These are phyloP conservation scores for Candida khao-thaluensis DNA, from an alignment of 805 yeast species.

Conservation along the genomic window DNA sequence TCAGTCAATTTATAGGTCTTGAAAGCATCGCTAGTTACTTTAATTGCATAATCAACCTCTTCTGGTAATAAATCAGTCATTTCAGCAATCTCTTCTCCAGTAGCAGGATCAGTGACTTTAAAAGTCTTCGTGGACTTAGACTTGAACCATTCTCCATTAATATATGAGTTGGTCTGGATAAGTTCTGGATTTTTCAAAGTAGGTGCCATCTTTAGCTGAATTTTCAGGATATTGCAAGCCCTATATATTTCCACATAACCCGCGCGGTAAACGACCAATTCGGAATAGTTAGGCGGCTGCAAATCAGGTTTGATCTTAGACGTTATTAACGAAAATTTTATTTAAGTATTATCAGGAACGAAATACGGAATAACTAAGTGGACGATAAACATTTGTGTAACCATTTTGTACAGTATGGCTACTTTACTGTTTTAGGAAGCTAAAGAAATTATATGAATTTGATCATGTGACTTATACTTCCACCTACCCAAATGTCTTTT, in stretches of 20 bases:
- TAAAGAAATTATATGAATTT: too few species aligned
- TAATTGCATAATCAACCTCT: constrained; percentile 46
- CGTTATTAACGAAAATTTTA: too few species aligned
- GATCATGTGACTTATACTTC: too few species aligned
- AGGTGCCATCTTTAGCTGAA: constrained; percentile 6
- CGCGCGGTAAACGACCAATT: constrained; percentile 9
- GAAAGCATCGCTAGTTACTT: constrained; percentile 48
- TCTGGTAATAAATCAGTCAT: constrained; percentile 46
- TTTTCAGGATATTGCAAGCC: neutral
- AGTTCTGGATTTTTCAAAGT: constrained; percentile 34
- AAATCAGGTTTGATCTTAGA: too few species aligned
- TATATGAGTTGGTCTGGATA: constrained; percentile 30
- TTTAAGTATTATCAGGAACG: too few species aligned
- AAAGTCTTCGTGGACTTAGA: constrained; percentile 39
- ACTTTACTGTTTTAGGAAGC: too few species aligned
- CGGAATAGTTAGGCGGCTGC: constrained; percentile 6
- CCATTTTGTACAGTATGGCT: too few species aligned
- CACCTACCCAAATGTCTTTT: too few species aligned
- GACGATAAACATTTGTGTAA: too few species aligned
- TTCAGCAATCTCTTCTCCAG: constrained; percentile 34
- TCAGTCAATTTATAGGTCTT: constrained; percentile 45
- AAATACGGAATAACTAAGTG: too few species aligned
- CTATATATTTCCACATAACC: neutral
- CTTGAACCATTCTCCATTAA: constrained; percentile 40
- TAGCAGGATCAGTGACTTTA: constrained; percentile 41